A percentile compares a stretch with the other conserved stretches of the same genome.
Conservation (phyloP, 371 early-diverging fungal species). For the Syncephalis fuscata region DNA sequence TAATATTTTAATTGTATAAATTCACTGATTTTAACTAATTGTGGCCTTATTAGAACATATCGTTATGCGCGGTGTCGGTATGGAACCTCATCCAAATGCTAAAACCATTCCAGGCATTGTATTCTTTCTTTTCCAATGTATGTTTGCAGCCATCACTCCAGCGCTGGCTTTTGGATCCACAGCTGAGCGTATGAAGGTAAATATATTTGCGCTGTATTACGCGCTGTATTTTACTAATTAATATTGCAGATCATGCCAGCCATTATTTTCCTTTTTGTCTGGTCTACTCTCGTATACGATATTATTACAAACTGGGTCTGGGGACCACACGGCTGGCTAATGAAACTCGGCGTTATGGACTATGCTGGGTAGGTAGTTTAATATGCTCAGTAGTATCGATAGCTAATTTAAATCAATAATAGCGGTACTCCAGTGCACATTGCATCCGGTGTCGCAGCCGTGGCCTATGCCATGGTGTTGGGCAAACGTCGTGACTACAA, state of each 20-base stretch:
- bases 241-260: conserved; percentile 60
- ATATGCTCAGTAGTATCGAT: no score
- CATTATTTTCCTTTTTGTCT: conserved; percentile 77
- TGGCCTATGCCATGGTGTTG: conserved; percentile 66
- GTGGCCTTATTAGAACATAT: no score
- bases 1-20: no score
- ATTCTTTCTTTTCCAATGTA: conserved; percentile 59
- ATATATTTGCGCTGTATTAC: no score
- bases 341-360: conserved; percentile 55
- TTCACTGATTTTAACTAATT: no score
- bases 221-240: no score
- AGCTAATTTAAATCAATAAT: no score
- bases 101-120: conserved; percentile 47
- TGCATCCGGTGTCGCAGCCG: conserved; percentile 71
- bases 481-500: conserved; percentile 61
- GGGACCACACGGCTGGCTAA: conserved; percentile 74
- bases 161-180: conserved; percentile 84
- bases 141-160: conserved; percentile 76
- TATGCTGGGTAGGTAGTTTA: no score
- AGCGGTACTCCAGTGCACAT: conserved; percentile 89
- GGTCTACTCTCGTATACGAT: conserved; percentile 83
- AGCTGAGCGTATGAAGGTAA: conserved; percentile 75
- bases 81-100: conserved; percentile 31
- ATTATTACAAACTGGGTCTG: conserved; percentile 85
- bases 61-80: conserved; percentile 35